Conservation (phyloP, 148 eudicot genomes). For the Spergularia bocconei region DNA sequence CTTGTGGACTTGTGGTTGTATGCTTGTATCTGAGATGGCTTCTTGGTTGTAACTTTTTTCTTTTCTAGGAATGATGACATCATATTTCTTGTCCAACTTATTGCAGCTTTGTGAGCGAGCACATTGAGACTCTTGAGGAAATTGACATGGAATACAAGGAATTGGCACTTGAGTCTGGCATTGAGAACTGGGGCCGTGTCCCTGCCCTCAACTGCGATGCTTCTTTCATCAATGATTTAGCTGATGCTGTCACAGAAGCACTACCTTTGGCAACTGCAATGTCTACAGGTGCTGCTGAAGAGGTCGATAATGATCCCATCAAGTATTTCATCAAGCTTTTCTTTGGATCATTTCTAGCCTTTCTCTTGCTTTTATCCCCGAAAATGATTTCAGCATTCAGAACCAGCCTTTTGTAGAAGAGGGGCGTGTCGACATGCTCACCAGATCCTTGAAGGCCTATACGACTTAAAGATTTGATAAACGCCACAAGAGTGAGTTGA, state of each 20-base stretch:
- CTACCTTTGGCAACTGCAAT: slow-evolving; percentile 72
- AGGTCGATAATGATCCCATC: slow-evolving; percentile 44
- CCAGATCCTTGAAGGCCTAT: slow-evolving; percentile 10
- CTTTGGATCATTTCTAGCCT: slow-evolving; percentile 85
- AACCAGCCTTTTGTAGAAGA: slow-evolving; percentile 29
- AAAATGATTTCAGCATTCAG: slow-evolving; percentile 44
- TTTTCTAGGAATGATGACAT: slow-evolving; percentile 1
- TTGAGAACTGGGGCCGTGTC: slow-evolving; percentile 95
- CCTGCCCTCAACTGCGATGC: slow-evolving; percentile 90
- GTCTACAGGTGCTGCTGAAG: slow-evolving; percentile 33
- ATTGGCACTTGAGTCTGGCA: slow-evolving; percentile 87
- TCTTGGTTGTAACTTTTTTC: neutral
- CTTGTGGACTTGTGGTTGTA: no score
- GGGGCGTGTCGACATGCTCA: neutral
- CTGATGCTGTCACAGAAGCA: slow-evolving; percentile 97
- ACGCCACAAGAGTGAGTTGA: no score
- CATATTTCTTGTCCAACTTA: neutral
- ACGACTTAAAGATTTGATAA: neutral
- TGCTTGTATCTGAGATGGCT: neutral
- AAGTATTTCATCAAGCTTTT: slow-evolving; percentile 54
- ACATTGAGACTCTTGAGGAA: slow-evolving; percentile 97
- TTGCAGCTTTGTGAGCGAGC: slow-evolving; percentile 92
- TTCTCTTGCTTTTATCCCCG: slow-evolving; percentile 72
- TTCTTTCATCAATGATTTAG: slow-evolving; percentile 79
- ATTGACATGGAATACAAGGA: slow-evolving; percentile 96